Conservation (phyloP, 202 grass and related monocot genomes). For the Bolboschoenoplectus hybrid region DNA sequence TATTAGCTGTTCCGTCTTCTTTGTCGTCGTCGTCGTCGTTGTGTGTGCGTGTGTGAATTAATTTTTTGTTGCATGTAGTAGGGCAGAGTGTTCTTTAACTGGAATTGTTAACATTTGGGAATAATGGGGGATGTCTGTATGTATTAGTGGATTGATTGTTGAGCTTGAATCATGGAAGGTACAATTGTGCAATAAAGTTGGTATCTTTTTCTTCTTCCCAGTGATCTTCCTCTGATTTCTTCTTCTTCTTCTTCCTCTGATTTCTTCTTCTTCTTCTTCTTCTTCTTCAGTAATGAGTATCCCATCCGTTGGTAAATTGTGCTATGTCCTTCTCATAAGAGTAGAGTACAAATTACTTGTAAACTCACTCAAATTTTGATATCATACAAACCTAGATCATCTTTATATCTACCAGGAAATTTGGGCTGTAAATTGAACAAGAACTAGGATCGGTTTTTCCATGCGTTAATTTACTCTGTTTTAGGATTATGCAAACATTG, state of each 20-base stretch:
- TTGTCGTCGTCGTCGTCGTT: background rate
- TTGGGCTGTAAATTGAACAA: background rate
- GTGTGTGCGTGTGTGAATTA: conserved; percentile 21
- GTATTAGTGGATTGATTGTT: conserved; percentile 41
- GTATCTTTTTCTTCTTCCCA: conserved; percentile 24
- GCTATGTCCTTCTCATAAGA: background rate
- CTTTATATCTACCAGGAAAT: background rate
- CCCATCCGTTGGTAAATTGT: background rate
- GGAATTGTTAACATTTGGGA: conserved; percentile 36
- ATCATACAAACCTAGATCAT: background rate
- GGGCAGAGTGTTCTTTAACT: conserved; percentile 35
- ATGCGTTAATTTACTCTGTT: background rate
- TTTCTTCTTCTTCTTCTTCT: background rate
- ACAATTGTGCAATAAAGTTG: conserved; percentile 38
- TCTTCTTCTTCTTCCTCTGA: conserved; percentile 20
- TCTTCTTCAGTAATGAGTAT: no score
- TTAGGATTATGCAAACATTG: background rate
- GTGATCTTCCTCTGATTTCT: background rate
- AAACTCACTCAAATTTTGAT: background rate
- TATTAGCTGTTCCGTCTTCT: conserved; percentile 36
- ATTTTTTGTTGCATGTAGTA: conserved; percentile 35
- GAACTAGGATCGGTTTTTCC: background rate
- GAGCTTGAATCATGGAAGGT: conserved; percentile 29
- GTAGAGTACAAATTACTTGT: background rate
- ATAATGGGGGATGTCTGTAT: conserved; percentile 35